Evolutionary conservation across 2,329 filamentous ascomycete species (phyloP).

Genomic region (Ascosphaera acerosa): DNA sequence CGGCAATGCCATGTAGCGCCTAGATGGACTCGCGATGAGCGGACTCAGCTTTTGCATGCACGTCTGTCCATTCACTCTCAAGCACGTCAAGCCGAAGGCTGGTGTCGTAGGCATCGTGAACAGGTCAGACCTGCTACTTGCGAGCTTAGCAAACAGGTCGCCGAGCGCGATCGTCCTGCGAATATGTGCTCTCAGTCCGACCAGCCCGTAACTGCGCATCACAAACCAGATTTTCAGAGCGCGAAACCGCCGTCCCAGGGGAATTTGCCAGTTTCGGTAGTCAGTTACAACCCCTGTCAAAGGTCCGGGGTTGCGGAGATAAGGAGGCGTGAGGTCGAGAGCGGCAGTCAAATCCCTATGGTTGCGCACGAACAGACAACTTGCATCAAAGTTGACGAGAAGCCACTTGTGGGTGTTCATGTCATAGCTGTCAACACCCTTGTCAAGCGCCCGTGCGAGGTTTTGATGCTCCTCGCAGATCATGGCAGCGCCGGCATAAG

Average conservation of each 20-base stretch:
- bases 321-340: slow-evolving; percentile 53
- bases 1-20: slow-evolving; percentile 9
- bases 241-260: slow-evolving; percentile 68
- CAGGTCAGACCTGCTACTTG: slow-evolving; percentile 36
- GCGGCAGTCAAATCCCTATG: slow-evolving; percentile 55
- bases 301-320: slow-evolving; percentile 58
- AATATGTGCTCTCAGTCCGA: slow-evolving; percentile 50
- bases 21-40: slow-evolving; percentile 8
- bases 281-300: slow-evolving; percentile 72
- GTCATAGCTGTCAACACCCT: slow-evolving; percentile 64
- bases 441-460: slow-evolving; percentile 31
- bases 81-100: slow-evolving; percentile 53
- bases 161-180: slow-evolving; percentile 41
- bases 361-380: slow-evolving; percentile 53
- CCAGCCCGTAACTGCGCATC: slow-evolving; percentile 53
- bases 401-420: slow-evolving; percentile 98
- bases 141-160: slow-evolving; percentile 38
- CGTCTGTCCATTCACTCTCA: slow-evolving; percentile 31
- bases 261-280: slow-evolving; percentile 94
- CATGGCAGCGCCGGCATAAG: slow-evolving; percentile 70
- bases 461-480: slow-evolving; percentile 58
- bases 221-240: slow-evolving; percentile 92
- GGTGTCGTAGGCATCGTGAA: slow-evolving; percentile 54
- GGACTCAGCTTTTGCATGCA: slow-evolving; percentile 3
- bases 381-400: slow-evolving; percentile 74